A percentile compares a stretch with the other conserved stretches of the same genome.
Conservation (phyloP, 495 filamentous ascomycete genomes). For the Ascodesmis nigricans region DNA sequence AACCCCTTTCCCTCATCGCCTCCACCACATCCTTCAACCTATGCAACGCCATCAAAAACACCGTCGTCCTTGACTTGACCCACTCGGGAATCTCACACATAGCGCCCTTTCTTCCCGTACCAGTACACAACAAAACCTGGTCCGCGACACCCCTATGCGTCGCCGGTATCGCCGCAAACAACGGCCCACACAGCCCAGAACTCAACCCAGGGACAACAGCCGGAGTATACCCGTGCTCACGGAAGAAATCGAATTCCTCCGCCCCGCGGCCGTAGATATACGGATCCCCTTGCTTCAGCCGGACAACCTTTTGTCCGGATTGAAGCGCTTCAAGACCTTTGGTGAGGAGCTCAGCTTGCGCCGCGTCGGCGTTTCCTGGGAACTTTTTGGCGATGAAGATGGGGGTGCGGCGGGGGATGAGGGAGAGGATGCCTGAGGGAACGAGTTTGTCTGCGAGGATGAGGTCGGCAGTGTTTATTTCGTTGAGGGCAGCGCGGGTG, state of each 20-base stretch:
- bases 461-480: conserved; percentile 63
- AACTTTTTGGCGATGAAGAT: conserved; percentile 93
- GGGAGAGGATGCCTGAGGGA: conserved; percentile 59
- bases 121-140: conserved; percentile 82
- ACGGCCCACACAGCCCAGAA: conserved; percentile 58
- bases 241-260: conserved; percentile 81
- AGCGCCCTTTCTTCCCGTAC: conserved; percentile 80
- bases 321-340: conserved; percentile 50
- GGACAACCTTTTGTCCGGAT: conserved; percentile 55
- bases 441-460: conserved; percentile 94
- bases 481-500: conserved; percentile 69
- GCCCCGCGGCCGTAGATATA: conserved; percentile 89
- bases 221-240: conserved; percentile 41
- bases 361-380: conserved; percentile 83
- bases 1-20: conserved; percentile 33
- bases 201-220: conserved; percentile 78
- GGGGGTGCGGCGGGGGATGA: conserved; percentile 73
- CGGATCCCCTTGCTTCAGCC: conserved; percentile 89
- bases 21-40: conserved; percentile 48
- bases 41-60: conserved; percentile 94
- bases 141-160: conserved; percentile 82
- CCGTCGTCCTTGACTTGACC: conserved; percentile 52
- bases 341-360: conserved; percentile 74
- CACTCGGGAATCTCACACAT: conserved; percentile 60
- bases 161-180: conserved; percentile 70